Evolutionary conservation across 768 basidiomycete species (phyloP), one percentile per base, ranked within the genome.

Genomic region (Butyriboletus loyo): DNA sequence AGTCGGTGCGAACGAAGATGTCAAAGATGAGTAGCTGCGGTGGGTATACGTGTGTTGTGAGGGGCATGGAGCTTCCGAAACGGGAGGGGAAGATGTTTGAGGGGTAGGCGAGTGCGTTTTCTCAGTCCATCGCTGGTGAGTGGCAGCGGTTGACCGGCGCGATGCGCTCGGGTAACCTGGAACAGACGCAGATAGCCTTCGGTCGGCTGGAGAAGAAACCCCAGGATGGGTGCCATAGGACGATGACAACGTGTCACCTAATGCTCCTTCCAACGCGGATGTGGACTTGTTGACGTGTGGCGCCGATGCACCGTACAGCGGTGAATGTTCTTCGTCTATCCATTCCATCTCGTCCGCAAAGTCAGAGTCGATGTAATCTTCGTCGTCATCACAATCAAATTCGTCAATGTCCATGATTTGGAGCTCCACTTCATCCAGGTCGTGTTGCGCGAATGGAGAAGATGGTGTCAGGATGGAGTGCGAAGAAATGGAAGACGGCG

Each of bases 261-360:
- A 49, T 31, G 70, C 68, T 0, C 70, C 68, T 53, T 64, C 64
- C 2, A 70, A 58, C 14, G 70, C 60, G 21, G 68, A 69, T 14
- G 67, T 71, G n/a, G 68, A 62, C 30, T 71, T 66, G 56, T 60
- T 57, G 49, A 54, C 47, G 5, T 70, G 64, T 4, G 62, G 62
- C 17, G 50, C 56, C 1, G 59, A 56, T 40, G 55, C 57, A 25
- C 57, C 51, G 17, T 70, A 66, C 46, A 63, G 45, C n/a, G 54
- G 54, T 22, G 60, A 58, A 38, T 42, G 50, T 4, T 35, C 32
- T 32, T 62, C 70, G 8, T 63, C 69, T 34, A 59, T 48, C 42
- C 62, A 60, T 5, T 72, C 68, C 66, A 70, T 68, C 25, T 68
- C 70, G 51, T 71, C 68, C 32, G 57, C 56, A 52, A 60, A 71